Evolutionary conservation across 805 yeast genomes (phyloP).

Genomic region (Lachancea nothofagi): DNA sequence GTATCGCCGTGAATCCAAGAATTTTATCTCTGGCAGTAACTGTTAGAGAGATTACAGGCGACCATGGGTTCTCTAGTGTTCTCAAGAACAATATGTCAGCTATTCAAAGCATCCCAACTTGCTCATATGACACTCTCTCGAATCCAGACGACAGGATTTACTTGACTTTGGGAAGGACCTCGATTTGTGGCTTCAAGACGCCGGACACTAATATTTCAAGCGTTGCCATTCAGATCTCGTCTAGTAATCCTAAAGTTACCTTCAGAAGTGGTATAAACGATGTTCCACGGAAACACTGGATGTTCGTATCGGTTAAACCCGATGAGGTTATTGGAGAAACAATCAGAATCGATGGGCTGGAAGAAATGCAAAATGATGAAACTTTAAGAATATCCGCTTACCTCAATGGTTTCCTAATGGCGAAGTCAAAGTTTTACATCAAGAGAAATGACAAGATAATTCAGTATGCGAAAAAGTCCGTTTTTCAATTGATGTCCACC

Average conservation of each 20-base stretch:
- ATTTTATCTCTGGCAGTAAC: conserved; percentile 66
- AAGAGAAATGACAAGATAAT: conserved; percentile 43
- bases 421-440: conserved; percentile 49
- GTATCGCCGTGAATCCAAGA: conserved; percentile 76
- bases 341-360: conserved; percentile 57
- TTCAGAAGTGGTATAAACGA: conserved; percentile 71
- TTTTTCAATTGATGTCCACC: conserved; percentile 41
- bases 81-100: conserved; percentile 52
- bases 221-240: conserved; percentile 24
- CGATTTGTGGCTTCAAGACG: conserved; percentile 14
- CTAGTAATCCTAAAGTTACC: conserved; percentile 41
- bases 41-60: conserved; percentile 65
- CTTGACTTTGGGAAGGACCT: conserved; percentile 47
- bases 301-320: conserved; percentile 64
- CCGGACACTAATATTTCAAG: conserved; percentile 20
- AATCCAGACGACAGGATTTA: conserved; percentile 52
- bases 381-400: conserved; percentile 50
- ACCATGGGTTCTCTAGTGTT: conserved; percentile 35
- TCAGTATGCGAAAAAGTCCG: conserved; percentile 42
- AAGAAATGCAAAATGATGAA: conserved; percentile 46
- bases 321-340: conserved; percentile 70
- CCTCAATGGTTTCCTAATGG: conserved; percentile 58
- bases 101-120: conserved; percentile 47
- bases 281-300: conserved; percentile 49
- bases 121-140: conserved; percentile 56